phyloP scores from a whole-genome alignment of 2,329 filamentous ascomycete species.

The Zasmidium cellare region DNA sequence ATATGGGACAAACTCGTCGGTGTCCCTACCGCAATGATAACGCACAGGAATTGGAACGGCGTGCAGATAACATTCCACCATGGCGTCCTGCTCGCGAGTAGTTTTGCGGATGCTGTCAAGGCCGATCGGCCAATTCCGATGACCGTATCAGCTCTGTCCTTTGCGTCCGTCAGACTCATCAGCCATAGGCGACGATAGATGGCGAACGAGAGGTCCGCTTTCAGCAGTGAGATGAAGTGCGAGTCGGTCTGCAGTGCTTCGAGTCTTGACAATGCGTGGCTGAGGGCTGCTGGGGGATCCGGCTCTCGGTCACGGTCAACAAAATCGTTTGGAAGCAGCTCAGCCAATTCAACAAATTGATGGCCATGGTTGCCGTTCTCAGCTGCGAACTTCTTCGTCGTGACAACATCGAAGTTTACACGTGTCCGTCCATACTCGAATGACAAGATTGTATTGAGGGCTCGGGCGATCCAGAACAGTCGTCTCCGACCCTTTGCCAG shows the following conservation, averaged over 20 bases:
- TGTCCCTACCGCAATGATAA: slow-evolving; percentile 43
- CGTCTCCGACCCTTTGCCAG: slow-evolving; percentile 31
- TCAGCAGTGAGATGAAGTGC: slow-evolving; percentile 48
- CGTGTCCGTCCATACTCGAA: slow-evolving; percentile 59
- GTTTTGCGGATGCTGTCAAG: slow-evolving; percentile 35
- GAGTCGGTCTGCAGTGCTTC: slow-evolving; percentile 34
- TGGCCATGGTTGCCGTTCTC: slow-evolving; percentile 31
- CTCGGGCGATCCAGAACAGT: slow-evolving; percentile 53
- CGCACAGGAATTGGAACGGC: slow-evolving; percentile 46
- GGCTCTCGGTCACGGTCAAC: slow-evolving; percentile 36
- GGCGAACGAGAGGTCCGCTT: slow-evolving; percentile 54
- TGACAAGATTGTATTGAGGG: slow-evolving; percentile 60
- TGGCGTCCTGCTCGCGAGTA: slow-evolving; percentile 37
- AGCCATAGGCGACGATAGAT: slow-evolving; percentile 45
- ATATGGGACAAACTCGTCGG: slow-evolving; percentile 38
- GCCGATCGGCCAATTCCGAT: slow-evolving; percentile 37
- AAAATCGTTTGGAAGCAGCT: slow-evolving; percentile 35
- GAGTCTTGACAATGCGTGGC: slow-evolving; percentile 33
- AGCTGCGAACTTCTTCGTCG: slow-evolving; percentile 34
- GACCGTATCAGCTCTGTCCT: slow-evolving; percentile 39
- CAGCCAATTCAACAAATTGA: slow-evolving; percentile 35
- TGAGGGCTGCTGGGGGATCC: slow-evolving; percentile 36
- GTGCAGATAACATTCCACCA: slow-evolving; percentile 48
- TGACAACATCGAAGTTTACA: slow-evolving; percentile 51
- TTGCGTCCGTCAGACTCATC: slow-evolving; percentile 39